Evolutionary conservation across 2,329 filamentous ascomycete species (phyloP), one percentile per base, ranked within the genome.

Genomic region (Diplodia corticola): DNA sequence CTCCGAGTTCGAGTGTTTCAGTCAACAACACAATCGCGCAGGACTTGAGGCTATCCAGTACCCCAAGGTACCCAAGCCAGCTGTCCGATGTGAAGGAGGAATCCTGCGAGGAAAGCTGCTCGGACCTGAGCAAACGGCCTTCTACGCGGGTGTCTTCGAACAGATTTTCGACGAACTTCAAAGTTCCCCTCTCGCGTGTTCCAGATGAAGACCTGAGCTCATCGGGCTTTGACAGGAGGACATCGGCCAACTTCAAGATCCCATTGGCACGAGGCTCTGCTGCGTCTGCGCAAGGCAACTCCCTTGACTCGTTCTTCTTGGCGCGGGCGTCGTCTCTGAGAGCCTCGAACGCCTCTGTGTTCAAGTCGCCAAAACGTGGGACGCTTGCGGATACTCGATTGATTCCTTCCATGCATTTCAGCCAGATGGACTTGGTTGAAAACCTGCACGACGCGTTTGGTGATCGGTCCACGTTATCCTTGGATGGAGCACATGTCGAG

Each of bases 361-460:
- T 54, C 24, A 55, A 50, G n/a, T 61, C 55, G 4, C 55, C 55
- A 6, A 67, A 55, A 49, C 30, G 33, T 4, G 49, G 35, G 17
- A 61, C 50, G 15, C 50, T 64, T 9, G 50, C 37, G 5, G 66
- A 80, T 50, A 75, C 75, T 48, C 75, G 77, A 64, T 75, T 78
- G 15, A 73, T 84, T 33, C 81, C 81, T 15, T 81, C 80, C 7
- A 74, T 84, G 67, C 79, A 82, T 67, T 83, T 83, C 73, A 83
- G 81, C 67, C 75, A 75, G 7, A 78, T 79, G 70, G 77, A 83
- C 68, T 71, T 83, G 53, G 75, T 82, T 63, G 77, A 79, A 48
- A 81, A 79, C 70, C 69, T 83, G 33, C 79, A 80, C 35, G 79
- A 81, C 48, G 80, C 77, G 20, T 70, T 82, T 24, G 80, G 79